These are phyloP conservation scores for Ammopiptanthus mongolicus DNA, from an alignment of 306 rosid genomes.

Conservation along the genomic window DNA sequence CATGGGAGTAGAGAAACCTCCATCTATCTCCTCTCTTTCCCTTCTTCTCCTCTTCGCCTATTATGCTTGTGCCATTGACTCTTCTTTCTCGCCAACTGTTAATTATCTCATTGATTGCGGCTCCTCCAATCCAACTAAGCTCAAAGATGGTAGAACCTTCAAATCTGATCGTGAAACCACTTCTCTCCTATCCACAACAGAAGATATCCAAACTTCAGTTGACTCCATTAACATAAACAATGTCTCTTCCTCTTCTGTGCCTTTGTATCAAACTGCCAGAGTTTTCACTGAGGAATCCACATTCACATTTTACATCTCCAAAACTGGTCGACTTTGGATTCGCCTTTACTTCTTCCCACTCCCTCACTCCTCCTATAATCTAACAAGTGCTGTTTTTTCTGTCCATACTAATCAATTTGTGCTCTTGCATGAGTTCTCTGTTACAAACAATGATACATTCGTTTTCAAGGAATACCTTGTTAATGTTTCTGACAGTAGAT, in stretches of 20 bases:
- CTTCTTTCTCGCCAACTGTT: constrained; percentile 42
- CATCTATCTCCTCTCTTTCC: constrained; percentile 18
- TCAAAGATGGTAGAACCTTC: constrained; percentile 59
- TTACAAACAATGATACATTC: constrained; percentile 14
- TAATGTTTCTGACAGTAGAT: constrained; percentile 31
- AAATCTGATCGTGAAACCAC: constrained; percentile 67
- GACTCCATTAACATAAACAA: constrained; percentile 26
- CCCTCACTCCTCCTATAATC: constrained; percentile 41
- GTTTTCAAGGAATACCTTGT: constrained; percentile 65
- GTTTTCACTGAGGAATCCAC: constrained; percentile 50
- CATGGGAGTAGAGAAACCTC: constrained; percentile 38
- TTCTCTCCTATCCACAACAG: constrained; percentile 51
- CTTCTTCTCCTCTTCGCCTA: background rate
- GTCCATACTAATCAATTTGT: constrained; percentile 47
- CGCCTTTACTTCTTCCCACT: constrained; percentile 83
- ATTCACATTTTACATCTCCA: constrained; percentile 56
- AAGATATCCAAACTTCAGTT: constrained; percentile 43
- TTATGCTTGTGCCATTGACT: constrained; percentile 1
- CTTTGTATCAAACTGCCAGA: constrained; percentile 49
- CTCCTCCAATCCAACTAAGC: constrained; percentile 32
- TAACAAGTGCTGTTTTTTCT: constrained; percentile 45
- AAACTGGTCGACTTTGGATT: constrained; percentile 55
- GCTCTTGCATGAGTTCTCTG: constrained; percentile 58
- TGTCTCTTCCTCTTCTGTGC: constrained; percentile 25
- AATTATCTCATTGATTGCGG: constrained; percentile 77